Evolutionary conservation across 768 basidiomycete genomes (phyloP).

Genomic region (Lenzites betulinus): DNA sequence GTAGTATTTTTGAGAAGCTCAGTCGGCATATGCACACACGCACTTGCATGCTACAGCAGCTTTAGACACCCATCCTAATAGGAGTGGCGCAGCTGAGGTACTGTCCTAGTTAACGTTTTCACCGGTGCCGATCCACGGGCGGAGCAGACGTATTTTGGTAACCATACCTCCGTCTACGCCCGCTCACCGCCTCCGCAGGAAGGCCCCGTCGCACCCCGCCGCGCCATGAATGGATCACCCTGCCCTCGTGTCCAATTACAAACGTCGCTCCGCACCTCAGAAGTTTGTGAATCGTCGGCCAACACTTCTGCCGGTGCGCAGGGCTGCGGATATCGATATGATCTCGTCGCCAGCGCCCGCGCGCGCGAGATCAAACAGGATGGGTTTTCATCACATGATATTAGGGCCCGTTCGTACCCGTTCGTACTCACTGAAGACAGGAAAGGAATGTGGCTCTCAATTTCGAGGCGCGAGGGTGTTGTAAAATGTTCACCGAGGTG

Average conservation of each 20-base stretch:
- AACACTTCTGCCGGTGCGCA: constrained; percentile 38
- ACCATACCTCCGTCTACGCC: constrained; percentile 35
- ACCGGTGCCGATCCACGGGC: no score
- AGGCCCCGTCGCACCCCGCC: not conserved
- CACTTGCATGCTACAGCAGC: no score
- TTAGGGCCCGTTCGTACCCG: no score
- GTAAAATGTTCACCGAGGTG: no score
- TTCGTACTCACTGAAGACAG: no score
- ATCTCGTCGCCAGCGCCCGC: constrained; percentile 40
- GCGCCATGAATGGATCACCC: constrained; percentile 47
- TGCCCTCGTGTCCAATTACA: constrained; percentile 38
- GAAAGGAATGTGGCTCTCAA: no score
- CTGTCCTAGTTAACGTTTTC: no score
- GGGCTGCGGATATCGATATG: constrained; percentile 42
- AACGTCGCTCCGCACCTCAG: constrained; percentile 27
- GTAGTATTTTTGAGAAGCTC: no score
- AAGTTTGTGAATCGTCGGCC: constrained; percentile 21
- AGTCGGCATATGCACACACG: no score
- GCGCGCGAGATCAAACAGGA: constrained; percentile 41
- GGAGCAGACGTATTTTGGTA: constrained; percentile 11
- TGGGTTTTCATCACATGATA: constrained; percentile 49
- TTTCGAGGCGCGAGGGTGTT: no score
- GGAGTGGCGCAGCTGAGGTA: no score
- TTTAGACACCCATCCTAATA: no score
- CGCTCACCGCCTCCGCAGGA: not conserved